Conservation (phyloP, 768 basidiomycete genomes). For the Tricholoma matsutake region DNA sequence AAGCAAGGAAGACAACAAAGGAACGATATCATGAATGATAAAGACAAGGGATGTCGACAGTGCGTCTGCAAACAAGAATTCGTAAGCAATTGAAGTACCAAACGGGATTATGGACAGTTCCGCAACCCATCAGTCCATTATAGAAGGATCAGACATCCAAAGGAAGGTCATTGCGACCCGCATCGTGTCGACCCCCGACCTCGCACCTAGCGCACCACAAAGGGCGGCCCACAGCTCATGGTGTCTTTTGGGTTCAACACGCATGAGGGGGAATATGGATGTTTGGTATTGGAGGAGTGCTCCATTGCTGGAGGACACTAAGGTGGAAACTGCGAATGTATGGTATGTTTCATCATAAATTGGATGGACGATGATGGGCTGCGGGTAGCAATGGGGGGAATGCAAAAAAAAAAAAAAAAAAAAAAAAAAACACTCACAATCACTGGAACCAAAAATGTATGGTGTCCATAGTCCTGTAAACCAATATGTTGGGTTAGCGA, state of each 20-base stretch:
- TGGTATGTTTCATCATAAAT: slow-evolving; percentile 52
- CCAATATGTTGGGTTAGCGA: neutral
- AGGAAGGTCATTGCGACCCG: slow-evolving; percentile 74
- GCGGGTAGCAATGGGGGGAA: neutral
- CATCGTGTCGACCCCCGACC: slow-evolving; percentile 73
- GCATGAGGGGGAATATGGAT: slow-evolving; percentile 66
- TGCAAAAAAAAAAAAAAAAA: slow-evolving; percentile 8
- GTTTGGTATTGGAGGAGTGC: slow-evolving; percentile 74
- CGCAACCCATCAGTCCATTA: neutral
- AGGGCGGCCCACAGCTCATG: slow-evolving; percentile 61
- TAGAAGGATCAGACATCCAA: slow-evolving; percentile 77
- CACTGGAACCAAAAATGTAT: neutral
- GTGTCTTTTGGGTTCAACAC: slow-evolving; percentile 69
- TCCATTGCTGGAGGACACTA: slow-evolving; percentile 58
- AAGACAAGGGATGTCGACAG: neutral
- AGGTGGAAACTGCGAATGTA: slow-evolving; percentile 89
- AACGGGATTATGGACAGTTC: neutral
- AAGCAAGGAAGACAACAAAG: neutral
- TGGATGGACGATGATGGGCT: slow-evolving; percentile 10
- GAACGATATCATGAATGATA: neutral
- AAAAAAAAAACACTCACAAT: slow-evolving; percentile 22
- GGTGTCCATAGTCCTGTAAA: neutral
- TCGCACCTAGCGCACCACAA: slow-evolving; percentile 66
- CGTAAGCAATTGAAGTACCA: neutral
- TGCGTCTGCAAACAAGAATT: neutral